These are phyloP conservation scores for Mimosa pudica DNA, from an alignment of 306 rosid species.

Conservation along the genomic window DNA sequence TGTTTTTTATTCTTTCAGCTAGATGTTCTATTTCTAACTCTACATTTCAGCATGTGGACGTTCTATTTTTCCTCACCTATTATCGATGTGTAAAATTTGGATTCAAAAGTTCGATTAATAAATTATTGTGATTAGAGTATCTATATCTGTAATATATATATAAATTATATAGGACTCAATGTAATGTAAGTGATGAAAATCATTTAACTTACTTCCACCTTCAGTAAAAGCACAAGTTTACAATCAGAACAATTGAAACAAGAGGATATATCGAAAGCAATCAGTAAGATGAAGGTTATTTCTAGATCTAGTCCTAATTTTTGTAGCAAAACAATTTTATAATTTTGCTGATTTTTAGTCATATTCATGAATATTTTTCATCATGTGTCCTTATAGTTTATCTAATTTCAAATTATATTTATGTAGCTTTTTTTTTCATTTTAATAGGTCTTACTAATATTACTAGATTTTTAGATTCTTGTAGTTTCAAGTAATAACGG, in stretches of 20 bases:
- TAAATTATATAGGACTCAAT: too few relatives aligned
- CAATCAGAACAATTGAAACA: background rate
- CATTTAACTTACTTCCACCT: background rate
- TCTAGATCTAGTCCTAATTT: too few relatives aligned
- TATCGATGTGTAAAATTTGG: background rate
- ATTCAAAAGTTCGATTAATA: background rate
- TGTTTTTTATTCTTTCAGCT: background rate
- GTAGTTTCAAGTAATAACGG: too few relatives aligned
- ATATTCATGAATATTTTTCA: too few relatives aligned
- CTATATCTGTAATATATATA: background rate
- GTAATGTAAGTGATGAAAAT: background rate
- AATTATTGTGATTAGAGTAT: background rate
- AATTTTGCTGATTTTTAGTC: too few relatives aligned
- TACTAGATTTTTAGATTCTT: too few relatives aligned
- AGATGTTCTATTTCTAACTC: background rate
- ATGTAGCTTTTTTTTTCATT: too few relatives aligned
- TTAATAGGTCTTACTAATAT: too few relatives aligned
- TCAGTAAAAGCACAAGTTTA: background rate
- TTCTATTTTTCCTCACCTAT: background rate
- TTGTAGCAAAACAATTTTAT: too few relatives aligned
- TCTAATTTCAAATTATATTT: too few relatives aligned
- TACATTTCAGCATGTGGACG: conserved; percentile 7
- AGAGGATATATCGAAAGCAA: background rate
- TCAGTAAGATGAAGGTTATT: too few relatives aligned
- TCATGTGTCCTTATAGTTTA: too few relatives aligned